Conservation (phyloP, 2,329 filamentous ascomycete genomes). For the Aureobasidium sp. region DNA sequence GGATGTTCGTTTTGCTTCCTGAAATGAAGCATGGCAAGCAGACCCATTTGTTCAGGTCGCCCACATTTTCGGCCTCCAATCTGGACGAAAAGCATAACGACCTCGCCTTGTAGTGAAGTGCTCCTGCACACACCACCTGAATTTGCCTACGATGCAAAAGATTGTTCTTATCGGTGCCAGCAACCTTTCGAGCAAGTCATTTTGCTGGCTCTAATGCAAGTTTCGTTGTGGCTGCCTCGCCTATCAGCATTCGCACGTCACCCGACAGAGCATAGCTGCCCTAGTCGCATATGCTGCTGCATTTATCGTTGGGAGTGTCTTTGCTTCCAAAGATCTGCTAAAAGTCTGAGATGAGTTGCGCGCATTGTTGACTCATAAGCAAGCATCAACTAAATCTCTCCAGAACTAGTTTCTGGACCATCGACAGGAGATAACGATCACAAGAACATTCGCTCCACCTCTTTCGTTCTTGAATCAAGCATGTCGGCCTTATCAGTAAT, state of each 20-base stretch:
- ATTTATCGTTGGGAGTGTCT: background rate
- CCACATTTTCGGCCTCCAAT: too few relatives aligned
- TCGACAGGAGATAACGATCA: background rate
- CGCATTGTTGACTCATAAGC: background rate
- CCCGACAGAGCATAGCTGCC: background rate
- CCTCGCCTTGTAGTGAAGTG: background rate
- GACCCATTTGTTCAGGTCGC: too few relatives aligned
- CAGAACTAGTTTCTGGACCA: background rate
- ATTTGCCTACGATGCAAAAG: background rate
- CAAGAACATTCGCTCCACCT: background rate
- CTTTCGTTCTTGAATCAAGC: too few relatives aligned
- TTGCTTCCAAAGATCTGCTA: too few relatives aligned
- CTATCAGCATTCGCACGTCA: background rate
- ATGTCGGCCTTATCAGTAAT: too few relatives aligned
- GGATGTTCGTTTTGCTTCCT: background rate
- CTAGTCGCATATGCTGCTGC: background rate
- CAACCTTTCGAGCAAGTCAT: background rate
- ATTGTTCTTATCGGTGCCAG: background rate
- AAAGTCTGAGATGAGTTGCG: background rate
- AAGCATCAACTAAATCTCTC: background rate
- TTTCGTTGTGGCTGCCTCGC: background rate
- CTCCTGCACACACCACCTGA: background rate
- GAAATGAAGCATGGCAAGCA: background rate
- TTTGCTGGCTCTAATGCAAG: background rate
- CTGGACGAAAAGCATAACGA: background rate